Conservation (phyloP, 768 basidiomycete species). For the Leccinum longicurvipes region DNA sequence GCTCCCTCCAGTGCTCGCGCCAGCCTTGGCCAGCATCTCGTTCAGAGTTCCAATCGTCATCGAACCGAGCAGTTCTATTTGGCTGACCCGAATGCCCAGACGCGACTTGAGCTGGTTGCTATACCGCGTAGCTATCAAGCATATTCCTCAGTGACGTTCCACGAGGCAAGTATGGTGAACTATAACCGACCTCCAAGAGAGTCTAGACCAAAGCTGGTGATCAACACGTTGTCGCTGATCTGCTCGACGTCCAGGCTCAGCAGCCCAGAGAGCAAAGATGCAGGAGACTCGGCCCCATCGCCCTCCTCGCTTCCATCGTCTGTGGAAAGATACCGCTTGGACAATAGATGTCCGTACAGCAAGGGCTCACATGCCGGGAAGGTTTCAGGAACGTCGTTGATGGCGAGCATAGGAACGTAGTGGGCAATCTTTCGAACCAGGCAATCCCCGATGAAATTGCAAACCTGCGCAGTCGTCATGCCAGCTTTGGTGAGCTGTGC, state of each 20-base stretch:
- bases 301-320: slow-evolving; percentile 11
- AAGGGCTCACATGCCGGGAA: slow-evolving; percentile 27
- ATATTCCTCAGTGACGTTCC: neutral
- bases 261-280: slow-evolving; percentile 22
- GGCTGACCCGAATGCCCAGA: slow-evolving; percentile 26
- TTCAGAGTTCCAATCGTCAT: slow-evolving; percentile 25
- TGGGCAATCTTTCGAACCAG: slow-evolving; percentile 28
- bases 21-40: slow-evolving; percentile 22
- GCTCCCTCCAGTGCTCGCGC: slow-evolving; percentile 3
- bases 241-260: slow-evolving; percentile 27
- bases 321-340: slow-evolving; percentile 20
- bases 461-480: slow-evolving; percentile 32
- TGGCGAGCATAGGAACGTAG: slow-evolving; percentile 29
- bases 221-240: slow-evolving; percentile 28
- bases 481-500: slow-evolving; percentile 29
- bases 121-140: slow-evolving; percentile 25
- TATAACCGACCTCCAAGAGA: slow-evolving; percentile 25
- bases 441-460: slow-evolving; percentile 32
- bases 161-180: neutral
- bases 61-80: slow-evolving; percentile 23
- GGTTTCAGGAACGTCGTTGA: slow-evolving; percentile 23
- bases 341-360: slow-evolving; percentile 25
- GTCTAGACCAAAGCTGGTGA: slow-evolving; percentile 27
- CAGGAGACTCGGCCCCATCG: slow-evolving; percentile 19
- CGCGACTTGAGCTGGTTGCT: slow-evolving; percentile 28